Conservation (phyloP, 2,329 filamentous ascomycete species). For the Xylaria sp. region DNA sequence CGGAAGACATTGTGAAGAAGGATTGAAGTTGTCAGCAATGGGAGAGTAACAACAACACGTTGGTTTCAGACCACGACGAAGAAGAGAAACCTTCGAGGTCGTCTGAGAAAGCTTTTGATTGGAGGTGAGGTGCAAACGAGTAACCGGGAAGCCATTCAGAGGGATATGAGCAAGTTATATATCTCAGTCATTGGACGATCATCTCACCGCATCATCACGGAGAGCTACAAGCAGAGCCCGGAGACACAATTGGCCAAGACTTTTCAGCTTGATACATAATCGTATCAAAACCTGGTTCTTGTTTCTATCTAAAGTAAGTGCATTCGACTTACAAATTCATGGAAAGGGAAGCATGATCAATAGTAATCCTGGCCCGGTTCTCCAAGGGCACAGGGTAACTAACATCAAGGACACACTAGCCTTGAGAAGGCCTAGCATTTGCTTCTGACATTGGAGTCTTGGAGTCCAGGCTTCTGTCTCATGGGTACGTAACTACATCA, state of each 20-base stretch:
- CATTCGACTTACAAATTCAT: neutral
- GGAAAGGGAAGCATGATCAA: constrained; percentile 11
- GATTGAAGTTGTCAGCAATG: constrained; percentile 7
- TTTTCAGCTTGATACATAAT: constrained; percentile 5
- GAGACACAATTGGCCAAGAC: constrained; percentile 16
- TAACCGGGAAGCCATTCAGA: neutral
- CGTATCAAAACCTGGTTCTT: neutral
- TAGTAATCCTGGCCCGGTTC: constrained; percentile 20
- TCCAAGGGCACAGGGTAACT: constrained; percentile 8
- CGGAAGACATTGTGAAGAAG: constrained; percentile 16
- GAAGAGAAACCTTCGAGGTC: constrained; percentile 20
- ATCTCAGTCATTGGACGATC: constrained; percentile 15
- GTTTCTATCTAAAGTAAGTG: neutral
- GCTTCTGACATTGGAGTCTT: constrained; percentile 20
- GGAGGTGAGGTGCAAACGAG: constrained; percentile 7
- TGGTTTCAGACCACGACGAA: constrained; percentile 11
- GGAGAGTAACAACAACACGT: constrained; percentile 7
- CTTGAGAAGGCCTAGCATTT: constrained; percentile 18
- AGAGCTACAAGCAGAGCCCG: neutral
- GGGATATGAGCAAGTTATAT: constrained; percentile 19
- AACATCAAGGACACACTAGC: constrained; percentile 16
- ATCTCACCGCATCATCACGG: constrained; percentile 8
- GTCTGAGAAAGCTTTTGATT: constrained; percentile 4
- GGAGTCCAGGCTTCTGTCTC: too few relatives aligned
- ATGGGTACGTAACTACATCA: too few relatives aligned